Percentiles rank a stretch among this genome's conserved stretches.
Evolutionary conservation across 1,284 basidiomycete species (phyloP).

Genomic region (Cryptococcus hybrid): DNA sequence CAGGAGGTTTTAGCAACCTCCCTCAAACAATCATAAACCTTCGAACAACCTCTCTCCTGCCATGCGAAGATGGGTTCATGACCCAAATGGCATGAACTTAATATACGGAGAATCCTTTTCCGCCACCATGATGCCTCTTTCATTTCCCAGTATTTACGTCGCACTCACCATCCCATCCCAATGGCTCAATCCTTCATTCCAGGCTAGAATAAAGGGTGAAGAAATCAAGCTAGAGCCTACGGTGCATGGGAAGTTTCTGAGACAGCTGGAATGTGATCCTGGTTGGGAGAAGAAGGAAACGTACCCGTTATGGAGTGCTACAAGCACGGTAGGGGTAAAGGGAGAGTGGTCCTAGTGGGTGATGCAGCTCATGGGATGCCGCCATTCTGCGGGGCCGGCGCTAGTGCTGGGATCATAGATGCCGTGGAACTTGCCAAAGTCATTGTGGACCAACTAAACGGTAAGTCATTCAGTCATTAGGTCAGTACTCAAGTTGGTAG

Average conservation of each 20-base stretch:
- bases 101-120: conserved; percentile 17
- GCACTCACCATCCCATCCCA: conserved; percentile 17
- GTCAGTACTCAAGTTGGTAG: not conserved
- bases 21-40: conserved; percentile 18
- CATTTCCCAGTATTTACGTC: conserved; percentile 6
- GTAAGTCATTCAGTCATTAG: not conserved
- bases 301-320: conserved; percentile 10
- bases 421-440: conserved; percentile 13
- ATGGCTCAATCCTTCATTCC: conserved; percentile 2
- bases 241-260: conserved; percentile 3
- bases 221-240: not conserved
- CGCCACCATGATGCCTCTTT: conserved; percentile 12
- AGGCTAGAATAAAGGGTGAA: not conserved
- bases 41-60: conserved; percentile 1
- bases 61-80: conserved; percentile 9
- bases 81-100: conserved; percentile 15
- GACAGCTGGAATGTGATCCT: conserved; percentile 9
- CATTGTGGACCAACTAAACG: not conserved
- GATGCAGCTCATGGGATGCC: conserved; percentile 24
- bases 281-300: conserved; percentile 2
- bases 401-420: conserved; percentile 20
- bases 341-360: conserved; percentile 18
- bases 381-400: conserved; percentile 25
- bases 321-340: conserved; percentile 11
- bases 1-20: not conserved